These are phyloP conservation scores for Betula pendula DNA, from an alignment of 306 rosid species.

Conservation along the genomic window DNA sequence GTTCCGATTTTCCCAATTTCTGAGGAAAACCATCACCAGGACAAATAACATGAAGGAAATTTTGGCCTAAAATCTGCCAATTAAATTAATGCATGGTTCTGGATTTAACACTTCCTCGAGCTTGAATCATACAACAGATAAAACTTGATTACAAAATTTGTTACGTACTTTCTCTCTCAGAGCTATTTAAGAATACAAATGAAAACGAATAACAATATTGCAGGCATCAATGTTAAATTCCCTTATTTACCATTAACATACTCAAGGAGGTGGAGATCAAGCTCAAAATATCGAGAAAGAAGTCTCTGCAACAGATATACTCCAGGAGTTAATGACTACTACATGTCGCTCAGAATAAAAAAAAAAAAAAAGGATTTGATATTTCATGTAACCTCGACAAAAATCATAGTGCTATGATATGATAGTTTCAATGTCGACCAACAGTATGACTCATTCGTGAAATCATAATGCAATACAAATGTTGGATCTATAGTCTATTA, in stretches of 20 bases:
- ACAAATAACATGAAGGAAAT: too few species aligned
- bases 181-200: conserved; percentile 16
- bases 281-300: conserved; percentile 73
- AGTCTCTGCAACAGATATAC: conserved; percentile 60
- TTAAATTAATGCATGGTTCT: too few species aligned
- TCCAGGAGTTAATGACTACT: not conserved
- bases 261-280: conserved; percentile 79
- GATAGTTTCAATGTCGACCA: not conserved
- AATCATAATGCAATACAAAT: not conserved
- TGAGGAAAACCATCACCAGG: too few species aligned
- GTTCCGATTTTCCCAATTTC: too few species aligned
- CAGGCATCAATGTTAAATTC: conserved; percentile 1
- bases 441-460: not conserved
- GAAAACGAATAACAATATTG: not conserved
- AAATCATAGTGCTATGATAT: not conserved
- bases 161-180: not conserved
- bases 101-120: too few species aligned
- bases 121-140: conserved; percentile 9
- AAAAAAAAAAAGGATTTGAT: not conserved
- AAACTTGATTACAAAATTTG: conserved; percentile 15
- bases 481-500: too few species aligned
- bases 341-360: not conserved
- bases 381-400: not conserved
- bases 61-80: too few species aligned
- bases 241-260: conserved; percentile 69